phyloP scores from a whole-genome alignment of 1,284 basidiomycete genomes.

The Coniferiporia sulphurascens region DNA sequence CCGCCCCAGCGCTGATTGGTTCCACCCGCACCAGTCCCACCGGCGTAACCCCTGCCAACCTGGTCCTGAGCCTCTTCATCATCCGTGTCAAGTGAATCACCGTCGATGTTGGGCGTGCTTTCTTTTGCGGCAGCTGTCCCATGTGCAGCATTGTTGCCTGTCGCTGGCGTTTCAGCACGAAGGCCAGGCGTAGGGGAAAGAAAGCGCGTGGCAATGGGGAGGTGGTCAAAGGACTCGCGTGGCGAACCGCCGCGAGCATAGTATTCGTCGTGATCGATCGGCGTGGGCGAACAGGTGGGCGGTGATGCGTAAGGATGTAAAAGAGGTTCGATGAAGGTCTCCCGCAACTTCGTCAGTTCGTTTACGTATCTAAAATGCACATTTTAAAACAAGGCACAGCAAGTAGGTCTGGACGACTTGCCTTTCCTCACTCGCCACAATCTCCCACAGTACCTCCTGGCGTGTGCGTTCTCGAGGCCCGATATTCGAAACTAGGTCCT shows the following conservation, averaged over 20 bases:
- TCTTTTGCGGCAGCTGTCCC: slow-evolving; percentile 26
- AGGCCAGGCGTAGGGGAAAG: slow-evolving; percentile 67
- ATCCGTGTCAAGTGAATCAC: slow-evolving; percentile 66
- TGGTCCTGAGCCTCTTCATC: slow-evolving; percentile 58
- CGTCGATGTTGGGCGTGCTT: slow-evolving; percentile 57
- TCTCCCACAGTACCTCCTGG: slow-evolving; percentile 97
- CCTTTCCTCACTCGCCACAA: slow-evolving; percentile 96
- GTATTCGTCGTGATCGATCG: slow-evolving; percentile 62
- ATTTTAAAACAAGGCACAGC: slow-evolving; percentile 17
- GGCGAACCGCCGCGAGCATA: slow-evolving; percentile 49
- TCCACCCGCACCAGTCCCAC: slow-evolving; percentile 32
- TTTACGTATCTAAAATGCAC: slow-evolving; percentile 74
- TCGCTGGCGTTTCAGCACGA: slow-evolving; percentile 43
- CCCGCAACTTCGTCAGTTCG: slow-evolving; percentile 87
- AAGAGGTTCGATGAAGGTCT: slow-evolving; percentile 87
- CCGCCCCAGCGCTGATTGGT: slow-evolving; percentile 2
- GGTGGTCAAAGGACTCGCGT: slow-evolving; percentile 66
- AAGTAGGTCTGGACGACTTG: slow-evolving; percentile 34
- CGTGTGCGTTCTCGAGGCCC: slow-evolving; percentile 90
- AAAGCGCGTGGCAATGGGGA: slow-evolving; percentile 92
- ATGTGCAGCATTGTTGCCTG: slow-evolving; percentile 7
- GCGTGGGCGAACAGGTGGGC: slow-evolving; percentile 52
- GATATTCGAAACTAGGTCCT: slow-evolving; percentile 90
- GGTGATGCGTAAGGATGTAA: slow-evolving; percentile 73
- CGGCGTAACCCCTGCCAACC: slow-evolving; percentile 42